Conservation (phyloP, 192 early-diverging fungal species). For the Geranomyces michiganensis region DNA sequence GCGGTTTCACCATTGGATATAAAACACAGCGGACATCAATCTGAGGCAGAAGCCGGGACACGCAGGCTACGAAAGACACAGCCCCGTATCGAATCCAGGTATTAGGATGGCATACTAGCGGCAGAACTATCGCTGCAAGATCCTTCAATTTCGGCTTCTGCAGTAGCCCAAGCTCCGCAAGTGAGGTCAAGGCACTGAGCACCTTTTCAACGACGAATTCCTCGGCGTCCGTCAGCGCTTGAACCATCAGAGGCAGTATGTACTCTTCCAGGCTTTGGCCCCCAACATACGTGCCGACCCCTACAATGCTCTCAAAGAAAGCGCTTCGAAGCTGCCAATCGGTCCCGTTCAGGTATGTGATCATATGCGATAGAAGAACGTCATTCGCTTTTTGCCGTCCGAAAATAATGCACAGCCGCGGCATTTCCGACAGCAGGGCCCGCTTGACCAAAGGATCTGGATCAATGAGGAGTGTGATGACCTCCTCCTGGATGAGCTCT, state of each 20-base stretch:
- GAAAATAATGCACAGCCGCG: slow-evolving; percentile 81
- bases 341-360: slow-evolving; percentile 94
- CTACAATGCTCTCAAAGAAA: slow-evolving; percentile 92
- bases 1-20: slow-evolving; percentile 72
- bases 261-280: slow-evolving; percentile 86
- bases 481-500: slow-evolving; percentile 78
- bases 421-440: slow-evolving; percentile 79
- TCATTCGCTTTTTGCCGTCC: slow-evolving; percentile 81
- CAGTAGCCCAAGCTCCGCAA: slow-evolving; percentile 78
- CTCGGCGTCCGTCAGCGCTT: slow-evolving; percentile 82
- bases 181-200: slow-evolving; percentile 75
- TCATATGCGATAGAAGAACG: slow-evolving; percentile 86
- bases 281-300: slow-evolving; percentile 87
- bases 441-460: slow-evolving; percentile 78
- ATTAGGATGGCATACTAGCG: slow-evolving; percentile 80
- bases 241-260: slow-evolving; percentile 90
- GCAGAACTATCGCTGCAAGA: slow-evolving; percentile 65
- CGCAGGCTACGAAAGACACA: slow-evolving; percentile 69
- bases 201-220: slow-evolving; percentile 93
- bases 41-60: slow-evolving; percentile 61
- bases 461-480: slow-evolving; percentile 80
- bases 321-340: slow-evolving; percentile 94
- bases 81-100: slow-evolving; percentile 78
- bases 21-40: slow-evolving; percentile 79
- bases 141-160: slow-evolving; percentile 77